Evolutionary conservation across 192 early-diverging fungal genomes (phyloP).

Genomic region (Phycomyces blakesleeanus): DNA sequence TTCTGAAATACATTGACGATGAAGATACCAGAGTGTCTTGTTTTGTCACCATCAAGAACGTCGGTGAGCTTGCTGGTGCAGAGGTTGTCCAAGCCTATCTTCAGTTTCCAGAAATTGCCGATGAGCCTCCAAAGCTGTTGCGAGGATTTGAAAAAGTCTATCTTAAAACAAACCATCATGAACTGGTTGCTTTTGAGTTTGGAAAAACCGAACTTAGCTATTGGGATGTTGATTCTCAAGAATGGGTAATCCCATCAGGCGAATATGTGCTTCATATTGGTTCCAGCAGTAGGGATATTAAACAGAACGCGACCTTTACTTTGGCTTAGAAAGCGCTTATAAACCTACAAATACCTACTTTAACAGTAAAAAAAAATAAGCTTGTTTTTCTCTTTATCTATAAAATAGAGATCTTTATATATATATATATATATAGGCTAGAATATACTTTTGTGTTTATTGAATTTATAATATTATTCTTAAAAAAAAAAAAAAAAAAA

Average conservation of each 20-base stretch:
- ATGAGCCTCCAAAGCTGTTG: constrained; percentile 35
- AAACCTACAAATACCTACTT: too few species aligned
- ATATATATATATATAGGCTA: too few species aligned
- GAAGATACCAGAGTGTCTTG: constrained; percentile 9
- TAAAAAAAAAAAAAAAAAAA: too few species aligned
- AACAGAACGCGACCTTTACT: too few species aligned
- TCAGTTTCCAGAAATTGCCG: constrained; percentile 32
- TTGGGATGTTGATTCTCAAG: constrained; percentile 29
- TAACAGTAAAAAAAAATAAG: too few species aligned
- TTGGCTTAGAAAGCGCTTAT: too few species aligned
- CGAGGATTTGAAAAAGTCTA: constrained; percentile 34
- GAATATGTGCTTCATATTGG: constrained; percentile 11
- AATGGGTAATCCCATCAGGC: constrained; percentile 9
- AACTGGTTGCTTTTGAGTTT: constrained; percentile 39
- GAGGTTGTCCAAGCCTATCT: constrained; percentile 37
- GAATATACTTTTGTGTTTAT: too few species aligned
- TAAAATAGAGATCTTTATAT: too few species aligned
- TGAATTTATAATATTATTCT: too few species aligned
- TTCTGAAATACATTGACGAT: neutral
- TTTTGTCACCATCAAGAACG: constrained; percentile 27
- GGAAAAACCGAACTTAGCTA: constrained; percentile 42
- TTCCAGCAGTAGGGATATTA: constrained; percentile 11
- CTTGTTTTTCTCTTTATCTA: too few species aligned
- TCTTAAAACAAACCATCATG: constrained; percentile 3
- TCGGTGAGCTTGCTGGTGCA: constrained; percentile 24